Evolutionary conservation across 108 stramenopile genomes (phyloP), one percentile per base, ranked within the genome.

Genomic region (Skeletonema menzelii): DNA sequence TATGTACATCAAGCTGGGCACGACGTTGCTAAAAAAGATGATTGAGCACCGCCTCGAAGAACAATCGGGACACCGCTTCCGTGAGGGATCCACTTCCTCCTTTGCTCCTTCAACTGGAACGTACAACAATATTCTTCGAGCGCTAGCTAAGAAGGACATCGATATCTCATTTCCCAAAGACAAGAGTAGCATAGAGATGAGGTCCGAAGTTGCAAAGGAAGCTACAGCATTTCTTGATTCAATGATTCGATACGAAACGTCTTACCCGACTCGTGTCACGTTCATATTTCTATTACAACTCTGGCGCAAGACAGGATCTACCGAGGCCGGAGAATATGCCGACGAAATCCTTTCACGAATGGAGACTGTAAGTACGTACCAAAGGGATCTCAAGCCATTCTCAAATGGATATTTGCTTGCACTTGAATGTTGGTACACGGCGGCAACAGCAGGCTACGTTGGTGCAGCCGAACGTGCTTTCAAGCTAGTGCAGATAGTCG

Each of bases 311-410:
- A 49, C 75, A 4, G 37, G 42, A n/a, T 72, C 80, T 17, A 32
- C 58, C n/a, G 63, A 78, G 15, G 78, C 80, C 2, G 84, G 84
- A 7, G 66, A 82, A 15, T 67, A 64, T 56, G 84, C 84, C 0
- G 80, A 84, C 60, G 63, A 73, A 57, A 40, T 84, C 10, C 65
- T 84, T 3, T 77, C 84, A 30, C 40, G 76, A 53, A 81, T 81
- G 84, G 75, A 84, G 59, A 65, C 70, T 2, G 28, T 72, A 12
- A 63, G 35, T 20, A 42, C 70, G 32, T 76, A 69, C 44, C 55
- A 76, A 10, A 15, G 58, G 6, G 69, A 75, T 27, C 38, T 76
- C 4, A 65, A 49, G 37, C 56, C 70, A 10, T 70, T 65, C 27
- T 66, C 69, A 6, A 61, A 60, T 61, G 62, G 59, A 3, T 84